These are phyloP conservation scores for Beta vulgaris DNA, from an alignment of 148 eudicot genomes.

Conservation along the genomic window DNA sequence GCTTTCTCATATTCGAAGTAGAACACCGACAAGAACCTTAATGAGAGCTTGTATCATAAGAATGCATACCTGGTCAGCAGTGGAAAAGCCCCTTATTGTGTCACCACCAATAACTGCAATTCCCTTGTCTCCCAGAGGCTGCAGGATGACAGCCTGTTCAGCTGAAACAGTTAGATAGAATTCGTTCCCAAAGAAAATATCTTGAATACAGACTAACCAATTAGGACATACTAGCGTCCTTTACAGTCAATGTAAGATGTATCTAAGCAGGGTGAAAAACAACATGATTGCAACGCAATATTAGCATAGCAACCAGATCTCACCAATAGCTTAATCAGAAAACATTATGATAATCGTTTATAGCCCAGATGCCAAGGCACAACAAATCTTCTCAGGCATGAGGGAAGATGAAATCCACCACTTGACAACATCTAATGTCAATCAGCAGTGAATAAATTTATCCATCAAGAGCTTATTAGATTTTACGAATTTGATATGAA, in stretches of 20 bases:
- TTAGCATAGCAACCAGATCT: background rate
- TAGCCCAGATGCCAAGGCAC: background rate
- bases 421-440: background rate
- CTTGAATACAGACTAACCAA: background rate
- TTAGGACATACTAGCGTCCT: background rate
- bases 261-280: background rate
- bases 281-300: background rate
- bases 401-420: background rate
- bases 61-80: conserved; percentile 76
- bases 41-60: background rate
- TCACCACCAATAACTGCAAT: conserved; percentile 83
- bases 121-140: conserved; percentile 82
- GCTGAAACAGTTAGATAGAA: conserved; percentile 18
- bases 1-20: background rate
- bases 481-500: background rate
- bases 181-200: background rate
- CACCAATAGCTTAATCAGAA: background rate
- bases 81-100: conserved; percentile 79
- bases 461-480: background rate
- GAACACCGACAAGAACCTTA: background rate
- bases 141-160: conserved; percentile 83
- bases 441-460: background rate
- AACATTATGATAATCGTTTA: background rate
- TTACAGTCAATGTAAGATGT: background rate
- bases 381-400: background rate